Base-by-base conservation (phyloP, 2,329 filamentous ascomycete genomes). In the Didymella sp. region DNA sequence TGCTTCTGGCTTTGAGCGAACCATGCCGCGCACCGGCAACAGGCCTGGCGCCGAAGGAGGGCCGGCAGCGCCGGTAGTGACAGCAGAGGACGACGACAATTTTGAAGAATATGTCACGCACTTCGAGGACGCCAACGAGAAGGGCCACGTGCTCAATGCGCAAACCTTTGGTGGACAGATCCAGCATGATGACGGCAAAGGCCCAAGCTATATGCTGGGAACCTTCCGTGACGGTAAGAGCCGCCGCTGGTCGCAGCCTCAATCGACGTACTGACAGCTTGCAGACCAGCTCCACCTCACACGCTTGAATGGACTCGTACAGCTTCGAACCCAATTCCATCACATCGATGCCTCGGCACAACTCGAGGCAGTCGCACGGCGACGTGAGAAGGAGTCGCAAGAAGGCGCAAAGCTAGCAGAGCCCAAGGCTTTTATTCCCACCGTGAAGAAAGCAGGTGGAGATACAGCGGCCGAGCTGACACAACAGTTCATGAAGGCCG, bases 281-380 rank as follows among this genome's bases (percentile, higher is more conserved):
- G 30, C 62, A 93, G 91, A 91, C 67, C 87, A 96, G 71, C 81
- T 97, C 9, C 92, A 97, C 77, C 86, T 98, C 35, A 96, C 92
- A 0, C 90, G 90, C 22, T 85, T 96, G 42, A 87, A 89, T 37
- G 89, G 91, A 2, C 86, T 96, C 41, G 90, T 96, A 38, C 91
- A 96, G 73, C 87, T 99, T 71, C 90, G 93, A 4, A 92, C 95
- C 0, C 91, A 97, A 71, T 89, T 96, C 59, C 92, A 96, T 77
- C 92, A 98, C 78, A 83, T 98, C 65, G 95, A 98, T 77, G 94
- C 95, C 3, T 78, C 87, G 42, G 82, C 88, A 43, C 92, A 97
- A 68, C 84, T 91, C 53, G 86, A 89, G 31, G 85, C 85, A 69
- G 79, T 73, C 43, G 68, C 71, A 63, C 77, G 67, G 67, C 73